These are phyloP conservation scores for Rhynchosporium graminicola DNA, from an alignment of 2,329 filamentous ascomycete species.

Conservation along the genomic window DNA sequence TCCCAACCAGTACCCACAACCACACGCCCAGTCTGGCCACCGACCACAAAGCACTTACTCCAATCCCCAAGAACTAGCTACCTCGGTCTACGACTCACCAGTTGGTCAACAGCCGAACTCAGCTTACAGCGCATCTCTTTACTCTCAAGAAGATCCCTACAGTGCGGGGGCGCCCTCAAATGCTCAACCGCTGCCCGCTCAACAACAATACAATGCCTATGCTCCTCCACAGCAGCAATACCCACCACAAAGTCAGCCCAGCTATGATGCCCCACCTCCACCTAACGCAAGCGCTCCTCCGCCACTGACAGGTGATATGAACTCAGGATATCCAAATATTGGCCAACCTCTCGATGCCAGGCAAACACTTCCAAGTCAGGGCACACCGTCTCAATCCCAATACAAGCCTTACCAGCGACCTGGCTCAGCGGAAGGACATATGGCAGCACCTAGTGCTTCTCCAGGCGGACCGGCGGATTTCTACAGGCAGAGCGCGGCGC, in stretches of 20 bases:
- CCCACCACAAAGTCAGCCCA: constrained; percentile 25
- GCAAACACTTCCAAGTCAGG: constrained; percentile 53
- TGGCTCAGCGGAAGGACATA: constrained; percentile 31
- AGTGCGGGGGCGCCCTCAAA: constrained; percentile 26
- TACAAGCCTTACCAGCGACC: constrained; percentile 57
- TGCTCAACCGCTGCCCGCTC: constrained; percentile 30
- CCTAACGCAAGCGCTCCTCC: constrained; percentile 37
- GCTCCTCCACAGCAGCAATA: constrained; percentile 33
- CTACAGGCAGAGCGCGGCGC: constrained; percentile 50
- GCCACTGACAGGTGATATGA: constrained; percentile 24
- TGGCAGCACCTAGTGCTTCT: constrained; percentile 50
- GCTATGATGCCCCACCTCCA: constrained; percentile 37
- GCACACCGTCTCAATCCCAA: constrained; percentile 42
- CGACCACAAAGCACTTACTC: constrained; percentile 69
- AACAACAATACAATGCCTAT: constrained; percentile 40
- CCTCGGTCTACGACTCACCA: constrained; percentile 75
- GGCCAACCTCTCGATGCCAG: constrained; percentile 52
- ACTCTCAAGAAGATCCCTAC: constrained; percentile 39
- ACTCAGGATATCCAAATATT: constrained; percentile 33
- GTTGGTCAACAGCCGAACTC: constrained; percentile 51
- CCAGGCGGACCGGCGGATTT: constrained; percentile 49
- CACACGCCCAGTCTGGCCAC: constrained; percentile 47
- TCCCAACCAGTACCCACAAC: constrained; percentile 50
- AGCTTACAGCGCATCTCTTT: constrained; percentile 36
- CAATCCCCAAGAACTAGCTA: constrained; percentile 75